A percentile compares a stretch with the other conserved stretches of the same genome.
These are phyloP conservation scores for Serpula lacrymans DNA, from an alignment of 768 basidiomycete genomes.

Conservation along the genomic window DNA sequence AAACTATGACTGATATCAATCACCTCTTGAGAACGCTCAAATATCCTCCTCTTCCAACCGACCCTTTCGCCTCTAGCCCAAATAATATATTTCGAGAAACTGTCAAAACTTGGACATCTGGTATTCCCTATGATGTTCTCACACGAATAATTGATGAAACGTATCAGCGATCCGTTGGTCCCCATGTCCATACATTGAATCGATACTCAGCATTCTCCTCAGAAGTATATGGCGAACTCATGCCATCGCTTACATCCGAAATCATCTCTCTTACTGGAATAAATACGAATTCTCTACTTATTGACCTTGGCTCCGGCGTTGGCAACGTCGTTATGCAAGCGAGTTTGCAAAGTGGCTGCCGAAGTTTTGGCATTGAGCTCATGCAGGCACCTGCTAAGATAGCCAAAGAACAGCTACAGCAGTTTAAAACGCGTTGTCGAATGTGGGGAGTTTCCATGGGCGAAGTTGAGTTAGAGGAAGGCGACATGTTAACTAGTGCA, in stretches of 20 bases:
- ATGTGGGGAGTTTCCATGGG: slow-evolving; percentile 90
- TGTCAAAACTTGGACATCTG: slow-evolving; percentile 49
- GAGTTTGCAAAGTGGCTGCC: slow-evolving; percentile 75
- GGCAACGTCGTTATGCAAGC: slow-evolving; percentile 84
- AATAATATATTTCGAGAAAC: slow-evolving; percentile 48
- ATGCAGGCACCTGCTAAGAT: slow-evolving; percentile 76
- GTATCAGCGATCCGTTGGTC: slow-evolving; percentile 92
- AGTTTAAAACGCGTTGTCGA: slow-evolving; percentile 71
- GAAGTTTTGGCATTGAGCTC: slow-evolving; percentile 76
- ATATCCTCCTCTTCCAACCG: slow-evolving; percentile 54
- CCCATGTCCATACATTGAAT: slow-evolving; percentile 75
- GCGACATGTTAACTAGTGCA: slow-evolving; percentile 74
- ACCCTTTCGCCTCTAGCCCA: slow-evolving; percentile 42
- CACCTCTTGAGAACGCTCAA: slow-evolving; percentile 59
- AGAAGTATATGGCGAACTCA: slow-evolving; percentile 87
- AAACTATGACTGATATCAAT: slow-evolving; percentile 62
- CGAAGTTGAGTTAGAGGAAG: slow-evolving; percentile 75
- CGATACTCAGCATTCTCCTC: slow-evolving; percentile 82
- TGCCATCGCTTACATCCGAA: slow-evolving; percentile 66
- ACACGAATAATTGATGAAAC: slow-evolving; percentile 84
- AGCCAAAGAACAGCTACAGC: slow-evolving; percentile 70
- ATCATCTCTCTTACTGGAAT: slow-evolving; percentile 51
- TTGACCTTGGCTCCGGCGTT: slow-evolving; percentile 86
- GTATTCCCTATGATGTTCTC: slow-evolving; percentile 63
- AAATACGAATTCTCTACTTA: slow-evolving; percentile 57